A percentile compares a stretch with the other conserved stretches of the same genome.
phyloP scores from a whole-genome alignment of 208 protist species.

The Strigomonas oncopelti region DNA sequence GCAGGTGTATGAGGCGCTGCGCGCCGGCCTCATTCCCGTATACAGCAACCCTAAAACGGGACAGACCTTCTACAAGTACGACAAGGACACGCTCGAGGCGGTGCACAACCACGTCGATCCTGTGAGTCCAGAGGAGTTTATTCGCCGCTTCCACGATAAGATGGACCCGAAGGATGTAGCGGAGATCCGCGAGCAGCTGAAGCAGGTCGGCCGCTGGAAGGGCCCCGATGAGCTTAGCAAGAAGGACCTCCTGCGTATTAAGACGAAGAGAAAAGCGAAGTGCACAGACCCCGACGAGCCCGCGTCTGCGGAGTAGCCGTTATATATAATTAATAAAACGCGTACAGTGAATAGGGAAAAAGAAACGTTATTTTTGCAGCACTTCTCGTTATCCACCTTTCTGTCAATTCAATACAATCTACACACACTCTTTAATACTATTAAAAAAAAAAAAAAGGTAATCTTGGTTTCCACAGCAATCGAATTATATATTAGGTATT shows the following conservation, averaged over 20 bases:
- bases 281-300: slow-evolving; percentile 67
- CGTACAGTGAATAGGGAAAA: too few relatives aligned
- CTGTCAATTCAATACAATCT: slow-evolving; percentile 6
- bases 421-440: too few relatives aligned
- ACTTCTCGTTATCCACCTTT: background rate
- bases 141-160: slow-evolving; percentile 77
- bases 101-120: slow-evolving; percentile 83
- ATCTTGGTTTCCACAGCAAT: background rate
- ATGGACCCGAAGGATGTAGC: slow-evolving; percentile 65
- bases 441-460: background rate
- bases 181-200: slow-evolving; percentile 62
- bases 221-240: slow-evolving; percentile 62
- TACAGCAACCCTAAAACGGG: slow-evolving; percentile 70
- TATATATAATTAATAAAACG: background rate
- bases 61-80: slow-evolving; percentile 77
- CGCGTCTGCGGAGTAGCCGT: background rate
- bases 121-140: slow-evolving; percentile 69
- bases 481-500: background rate
- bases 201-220: slow-evolving; percentile 72
- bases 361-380: too few relatives aligned
- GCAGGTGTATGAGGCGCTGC: slow-evolving; percentile 74
- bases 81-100: slow-evolving; percentile 72
- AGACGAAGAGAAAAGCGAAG: slow-evolving; percentile 67
- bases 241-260: slow-evolving; percentile 65
- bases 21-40: slow-evolving; percentile 66